These are phyloP conservation scores for Piper betle DNA, from an alignment of 164 flowering plant genomes.

Conservation along the genomic window DNA sequence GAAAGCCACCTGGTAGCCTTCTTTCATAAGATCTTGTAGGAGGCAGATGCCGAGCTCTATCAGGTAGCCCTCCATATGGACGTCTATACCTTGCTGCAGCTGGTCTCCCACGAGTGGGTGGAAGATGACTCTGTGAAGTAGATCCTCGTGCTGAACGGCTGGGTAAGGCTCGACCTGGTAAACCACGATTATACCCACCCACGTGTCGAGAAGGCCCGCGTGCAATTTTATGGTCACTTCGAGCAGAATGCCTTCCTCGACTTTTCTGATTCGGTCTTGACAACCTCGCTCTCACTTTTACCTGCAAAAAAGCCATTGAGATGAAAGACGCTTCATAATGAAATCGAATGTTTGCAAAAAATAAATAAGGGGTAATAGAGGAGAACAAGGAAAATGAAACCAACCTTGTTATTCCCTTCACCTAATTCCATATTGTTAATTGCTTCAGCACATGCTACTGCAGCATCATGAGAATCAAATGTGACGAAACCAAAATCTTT, in stretches of 20 bases:
- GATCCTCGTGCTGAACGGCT: conserved; percentile 30
- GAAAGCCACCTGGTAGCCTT: conserved; percentile 53
- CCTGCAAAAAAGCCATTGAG: conserved; percentile 25
- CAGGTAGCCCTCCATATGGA: conserved; percentile 38
- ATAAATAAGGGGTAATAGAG: not conserved
- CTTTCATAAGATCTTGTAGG: conserved; percentile 68
- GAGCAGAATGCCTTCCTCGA: conserved; percentile 46
- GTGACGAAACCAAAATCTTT: conserved; percentile 96
- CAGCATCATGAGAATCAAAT: conserved; percentile 82
- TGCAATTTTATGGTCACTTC: conserved; percentile 34
- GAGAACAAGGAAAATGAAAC: not conserved
- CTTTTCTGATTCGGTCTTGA: conserved; percentile 86
- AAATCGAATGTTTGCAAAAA: not conserved
- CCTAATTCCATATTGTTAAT: conserved; percentile 88
- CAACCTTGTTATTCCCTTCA: conserved; percentile 81
- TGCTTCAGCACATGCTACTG: conserved; percentile 82
- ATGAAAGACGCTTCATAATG: not conserved
- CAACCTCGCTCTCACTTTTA: conserved; percentile 84
- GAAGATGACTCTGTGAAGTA: conserved; percentile 32
- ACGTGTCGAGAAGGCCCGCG: conserved; percentile 26
- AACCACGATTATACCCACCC: conserved; percentile 47
- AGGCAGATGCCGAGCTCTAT: conserved; percentile 55
- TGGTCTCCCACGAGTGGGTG: conserved; percentile 41
- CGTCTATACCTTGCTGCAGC: conserved; percentile 48
- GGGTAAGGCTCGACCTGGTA: conserved; percentile 35